Base-by-base conservation (phyloP, 139 green algal species). In the Chlamydomonas sphaeroides region DNA sequence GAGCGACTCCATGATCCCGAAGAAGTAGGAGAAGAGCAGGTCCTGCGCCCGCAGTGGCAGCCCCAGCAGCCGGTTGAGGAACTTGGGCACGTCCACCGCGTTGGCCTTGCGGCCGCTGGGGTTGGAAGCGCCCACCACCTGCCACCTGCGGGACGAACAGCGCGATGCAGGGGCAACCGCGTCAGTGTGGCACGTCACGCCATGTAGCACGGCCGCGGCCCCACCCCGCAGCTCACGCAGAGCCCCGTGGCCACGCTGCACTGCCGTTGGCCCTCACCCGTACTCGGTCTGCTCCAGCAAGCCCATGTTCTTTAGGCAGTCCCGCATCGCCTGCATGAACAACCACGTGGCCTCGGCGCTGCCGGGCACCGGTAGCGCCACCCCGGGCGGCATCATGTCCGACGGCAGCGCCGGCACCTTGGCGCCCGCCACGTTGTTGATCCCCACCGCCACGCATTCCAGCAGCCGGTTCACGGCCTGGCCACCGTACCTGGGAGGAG, bases 21-120 rank as follows among this genome's bases (percentile, higher is more conserved):
- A 48, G 30, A 80, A 80, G 74, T 80, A 80, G 38, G 33, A 32
- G 61, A 80, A 80, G 39, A 80, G 41, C 69, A 98, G 89, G 81
- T 95, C 92, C 69, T 90, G 86, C 14, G 83, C 61, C 21, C 14
- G 23, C 30, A 87, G 39, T 21, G 36, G 39, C 63, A 90, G 56
- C 38, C 86, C 86, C 65, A 90, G 82, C 78, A 90, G 39, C 32
- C 86, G 78, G 78, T 90, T 90, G 10, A 90, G 78, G 86, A 90
- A 90, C 57, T 78, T 65, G 20, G 84, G 80, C 48, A 90, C 56
- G 56, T 62, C 56, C 49, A 56, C 49, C 23, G 56, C 18, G 56
- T n/a, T 32, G 56, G 23, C 25, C 45, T 14, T 14, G 45, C 45
- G 45, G 45, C 45, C 45, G 11, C 11, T 14, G 45, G 45, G 11